These are phyloP conservation scores for Primulina tabacum DNA, from an alignment of 257 asterid species.

Conservation along the genomic window DNA sequence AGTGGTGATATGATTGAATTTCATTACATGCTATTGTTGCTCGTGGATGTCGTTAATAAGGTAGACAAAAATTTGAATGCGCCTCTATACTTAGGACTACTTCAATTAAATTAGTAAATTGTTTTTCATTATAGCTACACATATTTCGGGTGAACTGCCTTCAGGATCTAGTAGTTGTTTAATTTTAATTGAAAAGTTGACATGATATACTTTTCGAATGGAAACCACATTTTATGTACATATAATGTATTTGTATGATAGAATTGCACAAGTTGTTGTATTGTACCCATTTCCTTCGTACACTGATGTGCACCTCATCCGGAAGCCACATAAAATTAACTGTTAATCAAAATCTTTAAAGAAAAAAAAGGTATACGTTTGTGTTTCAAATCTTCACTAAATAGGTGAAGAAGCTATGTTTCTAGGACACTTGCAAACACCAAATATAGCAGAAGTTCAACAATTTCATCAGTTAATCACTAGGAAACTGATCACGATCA, in stretches of 20 bases:
- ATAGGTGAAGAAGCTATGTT: neutral
- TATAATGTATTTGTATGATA: no score
- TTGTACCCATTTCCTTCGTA: no score
- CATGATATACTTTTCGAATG: no score
- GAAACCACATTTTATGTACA: no score
- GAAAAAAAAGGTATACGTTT: neutral
- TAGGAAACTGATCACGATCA: neutral
- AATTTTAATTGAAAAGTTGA: neutral
- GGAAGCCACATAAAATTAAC: no score
- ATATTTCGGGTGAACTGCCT: no score
- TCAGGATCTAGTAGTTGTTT: no score
- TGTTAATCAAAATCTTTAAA: neutral
- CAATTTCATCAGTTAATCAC: neutral
- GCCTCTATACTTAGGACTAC: no score
- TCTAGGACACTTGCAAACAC: neutral
- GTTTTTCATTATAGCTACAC: no score
- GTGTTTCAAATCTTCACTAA: neutral
- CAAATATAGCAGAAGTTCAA: neutral
- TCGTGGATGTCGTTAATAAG: neutral
- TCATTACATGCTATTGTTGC: neutral
- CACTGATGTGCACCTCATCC: no score
- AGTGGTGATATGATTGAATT: constrained; percentile 13
- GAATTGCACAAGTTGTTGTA: no score
- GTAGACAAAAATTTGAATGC: neutral
- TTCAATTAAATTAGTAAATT: no score